Evolutionary conservation across 2,329 filamentous ascomycete species (phyloP), one percentile per base, ranked within the genome.

Genomic region (Lasiodiplodia gonubiensis): DNA sequence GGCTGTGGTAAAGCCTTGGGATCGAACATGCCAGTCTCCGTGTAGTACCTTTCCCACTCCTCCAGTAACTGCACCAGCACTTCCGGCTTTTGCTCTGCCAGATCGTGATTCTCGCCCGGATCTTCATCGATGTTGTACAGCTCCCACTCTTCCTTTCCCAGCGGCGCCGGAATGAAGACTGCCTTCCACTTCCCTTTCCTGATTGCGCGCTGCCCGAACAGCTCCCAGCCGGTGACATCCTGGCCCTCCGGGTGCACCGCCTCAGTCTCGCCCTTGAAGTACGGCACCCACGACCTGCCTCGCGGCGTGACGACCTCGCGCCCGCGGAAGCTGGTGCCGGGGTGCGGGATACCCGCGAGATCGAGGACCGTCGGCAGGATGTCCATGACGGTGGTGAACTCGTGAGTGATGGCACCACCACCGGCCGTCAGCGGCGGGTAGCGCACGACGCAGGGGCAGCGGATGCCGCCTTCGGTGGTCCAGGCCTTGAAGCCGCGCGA

Each of bases 1-100:
- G 18, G 25, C 25, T 27, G 27, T 27, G 52, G 18, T n/a, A 67
- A n/a, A 4, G 33, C 23, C 46, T 53, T 23, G n/a, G 66, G 51
- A 23, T 70, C 67, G 48, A 70, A 68, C 69, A 71, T 68, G 2
- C 69, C 70, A 10, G 67, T 70, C 51, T 71, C 68, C 4, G 42
- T 51, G 39, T 64, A 70, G 35, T 71, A 71, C 48, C 12, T 63
- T 25, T 70, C 67, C 67, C 64, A 71, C 27, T 69, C 59, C 21
- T 66, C 46, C 35, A 70, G 7, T 57, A 71, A n/a, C 18, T 48
- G 30, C 54, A 10, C 46, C 46, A 69, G 18, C 14, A 67, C 46
- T 39, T 69, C 52, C 23, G 65, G 61, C 64, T 69, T 66, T 33
- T 54, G 51, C 39, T 67, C 63, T 7, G 68, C 64, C 30, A 68